Evolutionary conservation across 768 basidiomycete species (phyloP), one percentile per base, ranked within the genome.

Genomic region (Wakefieldia striispora): DNA sequence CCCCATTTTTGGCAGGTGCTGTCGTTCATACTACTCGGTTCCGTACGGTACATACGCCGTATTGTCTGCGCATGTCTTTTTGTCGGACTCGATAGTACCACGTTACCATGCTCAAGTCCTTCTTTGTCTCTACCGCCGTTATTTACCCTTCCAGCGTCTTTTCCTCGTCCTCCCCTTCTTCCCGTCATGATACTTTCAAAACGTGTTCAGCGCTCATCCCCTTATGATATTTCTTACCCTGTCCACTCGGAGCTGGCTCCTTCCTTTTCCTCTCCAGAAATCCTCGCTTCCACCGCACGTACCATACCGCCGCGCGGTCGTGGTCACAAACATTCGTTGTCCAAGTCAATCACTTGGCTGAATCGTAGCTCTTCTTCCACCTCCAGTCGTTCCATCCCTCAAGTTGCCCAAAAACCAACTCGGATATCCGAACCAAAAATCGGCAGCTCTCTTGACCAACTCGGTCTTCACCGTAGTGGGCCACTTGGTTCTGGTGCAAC

Each of bases 401-500:
- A 63, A 35, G 64, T 66, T 40, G 64, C 74, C 11, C 63, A 65
- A 9, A 73, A 71, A 45, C 72, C 76, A 31, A 58, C 68, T 10
- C 72, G 73, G 40, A 70, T 75, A 43, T 77, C 75, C 6, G 78
- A 78, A 59, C 73, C 77, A 16, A 70, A 71, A 45, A 49, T 70
- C 7, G 54, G 64, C 8, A 65, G 65, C 53, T 65, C 65, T 38
- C 51, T 73, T 5, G 70, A 73, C 11, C 60, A 61, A 4, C 47
- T 72, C 26, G 37, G 44, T 44, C 31, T 50, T 19, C 61, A 52
- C 13, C 76, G 80, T 12, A 73, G 67, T 37, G 81, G 81, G 3
- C 65, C 71, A 3, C 76, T 88, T 17, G 88, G 86, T n/a, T 63
- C 78, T 17, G 88, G 89, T 35, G 89, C 89, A 13, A 84, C 76